Evolutionary conservation across 2,329 filamentous ascomycete species (phyloP).

Genomic region (Colletotrichum musae): DNA sequence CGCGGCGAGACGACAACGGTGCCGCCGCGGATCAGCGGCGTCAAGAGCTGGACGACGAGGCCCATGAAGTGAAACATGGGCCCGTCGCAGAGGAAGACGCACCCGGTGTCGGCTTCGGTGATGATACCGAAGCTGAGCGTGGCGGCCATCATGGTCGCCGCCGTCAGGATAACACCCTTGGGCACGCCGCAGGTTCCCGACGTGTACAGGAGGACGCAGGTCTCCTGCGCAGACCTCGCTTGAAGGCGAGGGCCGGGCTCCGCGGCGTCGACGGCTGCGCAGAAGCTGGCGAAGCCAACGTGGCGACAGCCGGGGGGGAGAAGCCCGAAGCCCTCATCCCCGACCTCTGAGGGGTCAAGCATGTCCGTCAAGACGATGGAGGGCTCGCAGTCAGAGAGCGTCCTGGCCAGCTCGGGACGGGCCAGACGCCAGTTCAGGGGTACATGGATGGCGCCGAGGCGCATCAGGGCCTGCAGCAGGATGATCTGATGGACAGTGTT

Average conservation of each 20-base stretch:
- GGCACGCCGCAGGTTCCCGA: constrained; percentile 33
- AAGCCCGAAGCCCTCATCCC: no score
- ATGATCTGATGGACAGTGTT: constrained; percentile 39
- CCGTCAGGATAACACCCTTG: constrained; percentile 30
- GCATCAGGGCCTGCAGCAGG: constrained; percentile 33
- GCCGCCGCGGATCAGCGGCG: constrained; percentile 27
- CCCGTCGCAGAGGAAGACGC: constrained; percentile 37
- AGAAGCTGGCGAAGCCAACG: constrained; percentile 6
- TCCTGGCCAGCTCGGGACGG: constrained; percentile 31
- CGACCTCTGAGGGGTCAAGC: constrained; percentile 12
- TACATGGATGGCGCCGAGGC: constrained; percentile 31
- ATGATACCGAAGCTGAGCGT: constrained; percentile 30
- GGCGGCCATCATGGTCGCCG: constrained; percentile 18
- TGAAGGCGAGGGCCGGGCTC: constrained; percentile 5
- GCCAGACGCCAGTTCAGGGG: constrained; percentile 39
- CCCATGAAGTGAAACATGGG: constrained; percentile 40
- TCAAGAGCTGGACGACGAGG: constrained; percentile 32
- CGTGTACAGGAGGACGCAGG: constrained; percentile 34
- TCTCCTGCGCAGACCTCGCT: constrained; percentile 14
- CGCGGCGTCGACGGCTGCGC: constrained; percentile 14
- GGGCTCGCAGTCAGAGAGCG: constrained; percentile 28
- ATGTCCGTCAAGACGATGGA: constrained; percentile 26
- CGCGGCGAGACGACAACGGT: constrained; percentile 24
- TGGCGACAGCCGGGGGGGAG: constrained; percentile 27
- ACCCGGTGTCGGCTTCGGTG: constrained; percentile 26